These are phyloP conservation scores for Chaetoscypha palmicola DNA, from an alignment of 2,329 filamentous ascomycete genomes.

Conservation along the genomic window DNA sequence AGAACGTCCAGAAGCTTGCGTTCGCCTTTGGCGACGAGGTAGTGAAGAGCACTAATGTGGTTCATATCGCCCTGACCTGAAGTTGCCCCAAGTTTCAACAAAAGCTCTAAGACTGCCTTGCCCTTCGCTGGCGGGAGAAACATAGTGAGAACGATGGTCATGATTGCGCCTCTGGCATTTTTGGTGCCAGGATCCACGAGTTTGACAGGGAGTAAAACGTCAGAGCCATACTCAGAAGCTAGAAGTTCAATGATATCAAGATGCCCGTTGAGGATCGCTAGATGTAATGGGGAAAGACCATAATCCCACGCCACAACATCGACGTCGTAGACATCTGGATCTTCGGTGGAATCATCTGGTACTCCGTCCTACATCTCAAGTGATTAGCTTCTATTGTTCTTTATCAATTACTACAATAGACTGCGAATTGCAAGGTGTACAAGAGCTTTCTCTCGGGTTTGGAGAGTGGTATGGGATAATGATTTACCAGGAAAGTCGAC, in stretches of 20 bases:
- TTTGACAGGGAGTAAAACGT: slow-evolving; percentile 69
- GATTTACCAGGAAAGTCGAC: no score
- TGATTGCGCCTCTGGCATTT: slow-evolving; percentile 49
- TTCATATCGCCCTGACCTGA: slow-evolving; percentile 63
- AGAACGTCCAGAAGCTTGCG: slow-evolving; percentile 42
- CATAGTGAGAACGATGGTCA: slow-evolving; percentile 63
- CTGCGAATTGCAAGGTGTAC: no score
- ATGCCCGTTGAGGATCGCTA: slow-evolving; percentile 70
- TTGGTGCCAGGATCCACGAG: slow-evolving; percentile 26
- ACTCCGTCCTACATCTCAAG: slow-evolving; percentile 40
- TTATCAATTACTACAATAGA: no score
- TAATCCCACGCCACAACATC: slow-evolving; percentile 76
- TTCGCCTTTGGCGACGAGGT: slow-evolving; percentile 48
- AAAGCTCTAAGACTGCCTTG: slow-evolving; percentile 53
- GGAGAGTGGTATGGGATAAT: no score
- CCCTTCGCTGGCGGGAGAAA: slow-evolving; percentile 56
- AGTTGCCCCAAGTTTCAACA: slow-evolving; percentile 66
- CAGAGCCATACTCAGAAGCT: slow-evolving; percentile 68
- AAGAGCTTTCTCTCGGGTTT: no score
- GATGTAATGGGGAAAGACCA: slow-evolving; percentile 66
- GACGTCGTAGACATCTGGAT: slow-evolving; percentile 74
- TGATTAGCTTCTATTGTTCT: no score
- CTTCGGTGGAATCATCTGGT: slow-evolving; percentile 52
- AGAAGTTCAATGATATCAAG: slow-evolving; percentile 61
- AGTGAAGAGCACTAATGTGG: slow-evolving; percentile 59